Base-by-base conservation (phyloP, 2,329 filamentous ascomycete species). In the Exophiala bonariae region DNA sequence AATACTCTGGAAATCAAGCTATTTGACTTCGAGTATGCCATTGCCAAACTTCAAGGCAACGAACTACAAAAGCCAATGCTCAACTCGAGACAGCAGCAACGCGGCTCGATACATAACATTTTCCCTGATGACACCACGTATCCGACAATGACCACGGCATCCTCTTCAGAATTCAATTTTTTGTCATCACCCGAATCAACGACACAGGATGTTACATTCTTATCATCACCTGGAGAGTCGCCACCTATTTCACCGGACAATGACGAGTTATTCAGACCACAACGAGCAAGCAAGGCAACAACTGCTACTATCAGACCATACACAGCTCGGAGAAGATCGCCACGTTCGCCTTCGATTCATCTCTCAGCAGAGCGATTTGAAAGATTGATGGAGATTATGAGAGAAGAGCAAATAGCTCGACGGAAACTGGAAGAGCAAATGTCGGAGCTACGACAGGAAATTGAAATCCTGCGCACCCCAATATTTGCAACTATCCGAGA, bases 1-100 rank as follows among this genome's bases (percentile, higher is more conserved):
- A 70, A 70, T 26, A 76, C 73, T 0, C 59, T 76, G 5, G 73
- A 76, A 50, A 73, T 76, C 17, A 76, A 76, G 50, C 58, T 76
- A 40, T 74, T 75, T 53, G 73, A 76, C 38, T 63, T 76, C 3
- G 73, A 76, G 53, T 73, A 73, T 45, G 73, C 73, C 4, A 71
- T 76, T 49, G 70, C 72, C 1, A 70, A 73, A 42, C 64, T 76
- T 49, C 73, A 76, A 55, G 67, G 63, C 37, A 62, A 55, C 22
- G 55, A 61, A 10, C 47, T 58, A 30, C 30, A 47, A 11, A 53
- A 52, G 40, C 50, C 56, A 4, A 34, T 47, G 14, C 23, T 54
- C 16, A 35, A 44, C 13, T 18, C 40, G 6, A 41, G 22, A 36
- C 38, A 38, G 16, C 41, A 26, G n/a, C 46, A 22, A 26, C 40